These are phyloP conservation scores for Naganishia vishniacii DNA, from an alignment of 768 basidiomycete species.

Conservation along the genomic window DNA sequence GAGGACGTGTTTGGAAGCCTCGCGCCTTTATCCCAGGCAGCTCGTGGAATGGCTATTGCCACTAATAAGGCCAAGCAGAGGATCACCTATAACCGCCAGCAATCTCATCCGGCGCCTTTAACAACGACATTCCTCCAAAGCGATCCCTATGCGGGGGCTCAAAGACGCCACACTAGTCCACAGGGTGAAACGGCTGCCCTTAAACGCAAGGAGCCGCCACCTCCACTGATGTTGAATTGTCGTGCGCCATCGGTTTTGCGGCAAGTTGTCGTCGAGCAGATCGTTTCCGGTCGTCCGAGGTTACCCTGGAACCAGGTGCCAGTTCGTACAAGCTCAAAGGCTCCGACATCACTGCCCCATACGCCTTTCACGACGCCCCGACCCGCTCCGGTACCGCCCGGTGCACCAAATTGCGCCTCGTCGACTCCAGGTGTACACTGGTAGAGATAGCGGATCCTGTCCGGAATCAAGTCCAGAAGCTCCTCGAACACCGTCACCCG, in stretches of 20 bases:
- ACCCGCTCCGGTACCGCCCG: conserved; percentile 19
- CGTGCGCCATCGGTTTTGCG: not conserved
- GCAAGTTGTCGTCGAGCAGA: conserved; percentile 4
- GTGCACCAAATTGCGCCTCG: conserved; percentile 5
- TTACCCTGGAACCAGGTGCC: not conserved
- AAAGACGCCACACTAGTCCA: not conserved
- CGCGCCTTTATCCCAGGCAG: not conserved
- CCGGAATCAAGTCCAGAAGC: not conserved
- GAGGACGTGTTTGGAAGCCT: conserved; percentile 8
- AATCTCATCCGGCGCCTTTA: conserved; percentile 1
- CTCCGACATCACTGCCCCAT: not conserved
- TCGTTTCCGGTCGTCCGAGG: conserved; percentile 9
- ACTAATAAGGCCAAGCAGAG: not conserved
- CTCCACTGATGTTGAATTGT: conserved; percentile 1
- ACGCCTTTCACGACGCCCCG: conserved; percentile 21
- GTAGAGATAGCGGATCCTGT: too few relatives aligned
- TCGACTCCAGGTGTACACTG: not conserved
- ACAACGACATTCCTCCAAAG: conserved; percentile 11
- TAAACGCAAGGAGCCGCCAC: conserved; percentile 16
- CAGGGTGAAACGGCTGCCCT: not conserved
- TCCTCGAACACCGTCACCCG: conserved; percentile 4
- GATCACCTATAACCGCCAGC: conserved; percentile 1
- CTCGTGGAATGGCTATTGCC: not conserved
- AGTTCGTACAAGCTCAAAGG: not conserved
- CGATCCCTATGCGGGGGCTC: conserved; percentile 18